Percentiles rank a stretch among this genome's conserved stretches.
These are phyloP conservation scores for Nicotiana sylvestris DNA, from an alignment of 257 asterid species.

Conservation along the genomic window DNA sequence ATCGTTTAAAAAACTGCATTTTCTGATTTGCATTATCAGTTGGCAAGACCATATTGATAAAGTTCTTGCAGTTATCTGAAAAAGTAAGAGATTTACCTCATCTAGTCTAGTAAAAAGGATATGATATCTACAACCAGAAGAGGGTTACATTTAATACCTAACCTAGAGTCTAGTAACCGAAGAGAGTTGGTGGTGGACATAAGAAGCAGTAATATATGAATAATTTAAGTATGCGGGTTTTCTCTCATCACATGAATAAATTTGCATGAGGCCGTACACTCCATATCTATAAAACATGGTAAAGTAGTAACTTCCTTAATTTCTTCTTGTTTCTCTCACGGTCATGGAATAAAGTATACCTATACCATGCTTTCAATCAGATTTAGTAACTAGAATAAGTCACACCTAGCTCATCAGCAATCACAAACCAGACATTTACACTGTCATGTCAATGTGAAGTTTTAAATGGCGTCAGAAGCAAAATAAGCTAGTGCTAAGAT, in stretches of 20 bases:
- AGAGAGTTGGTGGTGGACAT: not conserved
- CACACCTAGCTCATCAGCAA: not conserved
- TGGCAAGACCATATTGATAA: too few relatives aligned
- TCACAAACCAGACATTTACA: not conserved
- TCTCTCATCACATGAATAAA: not conserved
- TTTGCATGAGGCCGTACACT: not conserved
- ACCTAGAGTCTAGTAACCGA: too few relatives aligned
- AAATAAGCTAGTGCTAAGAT: not conserved
- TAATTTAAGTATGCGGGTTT: not conserved
- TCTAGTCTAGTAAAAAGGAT: too few relatives aligned
- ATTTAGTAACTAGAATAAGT: constrained; percentile 3
- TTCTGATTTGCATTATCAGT: too few relatives aligned
- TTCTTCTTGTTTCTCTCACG: not conserved
- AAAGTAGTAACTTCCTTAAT: not conserved
- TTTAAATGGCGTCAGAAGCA: not conserved
- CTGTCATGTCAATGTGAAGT: not conserved
- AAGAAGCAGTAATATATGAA: not conserved
- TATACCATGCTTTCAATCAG: not conserved
- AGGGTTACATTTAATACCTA: too few relatives aligned
- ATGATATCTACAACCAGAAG: too few relatives aligned
- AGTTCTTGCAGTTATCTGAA: too few relatives aligned
- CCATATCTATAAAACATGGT: not conserved
- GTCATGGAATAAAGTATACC: not conserved
- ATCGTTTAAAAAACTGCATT: too few relatives aligned
- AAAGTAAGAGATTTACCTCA: too few relatives aligned